phyloP scores from a whole-genome alignment of 768 basidiomycete species.

The Calocybe gangraenosa region DNA sequence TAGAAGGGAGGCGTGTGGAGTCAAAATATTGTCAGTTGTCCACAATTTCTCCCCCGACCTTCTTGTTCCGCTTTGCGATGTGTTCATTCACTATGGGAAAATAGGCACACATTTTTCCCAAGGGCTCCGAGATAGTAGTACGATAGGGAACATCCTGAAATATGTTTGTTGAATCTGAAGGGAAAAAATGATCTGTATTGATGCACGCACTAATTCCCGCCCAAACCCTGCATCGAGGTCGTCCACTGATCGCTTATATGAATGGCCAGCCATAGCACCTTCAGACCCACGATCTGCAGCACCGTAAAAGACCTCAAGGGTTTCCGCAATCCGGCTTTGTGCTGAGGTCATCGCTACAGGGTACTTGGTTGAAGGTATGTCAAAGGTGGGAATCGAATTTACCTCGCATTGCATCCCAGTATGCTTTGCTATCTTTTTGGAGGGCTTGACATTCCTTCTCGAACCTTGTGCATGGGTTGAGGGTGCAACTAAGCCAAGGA shows the following conservation, averaged over 20 bases:
- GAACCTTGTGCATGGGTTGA: constrained; percentile 50
- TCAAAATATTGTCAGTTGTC: neutral
- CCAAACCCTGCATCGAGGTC: constrained; percentile 85
- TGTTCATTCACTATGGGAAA: constrained; percentile 93
- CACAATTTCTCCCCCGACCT: constrained; percentile 43
- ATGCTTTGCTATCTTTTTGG: constrained; percentile 94
- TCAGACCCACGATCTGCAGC: constrained; percentile 81
- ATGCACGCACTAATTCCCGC: constrained; percentile 68
- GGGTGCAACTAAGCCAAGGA: constrained; percentile 1
- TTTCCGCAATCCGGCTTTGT: constrained; percentile 91
- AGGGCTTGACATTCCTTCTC: constrained; percentile 94
- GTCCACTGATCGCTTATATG: constrained; percentile 93
- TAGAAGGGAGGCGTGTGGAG: neutral
- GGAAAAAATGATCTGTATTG: neutral
- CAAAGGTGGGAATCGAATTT: constrained; percentile 23
- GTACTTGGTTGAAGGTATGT: no score
- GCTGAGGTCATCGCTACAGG: constrained; percentile 86
- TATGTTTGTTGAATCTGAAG: neutral
- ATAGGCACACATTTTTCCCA: constrained; percentile 96
- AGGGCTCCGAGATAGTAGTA: constrained; percentile 90
- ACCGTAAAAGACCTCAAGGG: constrained; percentile 88
- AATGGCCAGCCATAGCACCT: constrained; percentile 95
- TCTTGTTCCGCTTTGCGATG: constrained; percentile 93
- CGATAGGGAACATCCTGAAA: constrained; percentile 88
- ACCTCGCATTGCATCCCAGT: constrained; percentile 94